Percentiles rank a stretch among this genome's conserved stretches.
These are phyloP conservation scores for Ambispora gerdemannii DNA, from an alignment of 192 early-diverging fungal genomes.

Conservation along the genomic window DNA sequence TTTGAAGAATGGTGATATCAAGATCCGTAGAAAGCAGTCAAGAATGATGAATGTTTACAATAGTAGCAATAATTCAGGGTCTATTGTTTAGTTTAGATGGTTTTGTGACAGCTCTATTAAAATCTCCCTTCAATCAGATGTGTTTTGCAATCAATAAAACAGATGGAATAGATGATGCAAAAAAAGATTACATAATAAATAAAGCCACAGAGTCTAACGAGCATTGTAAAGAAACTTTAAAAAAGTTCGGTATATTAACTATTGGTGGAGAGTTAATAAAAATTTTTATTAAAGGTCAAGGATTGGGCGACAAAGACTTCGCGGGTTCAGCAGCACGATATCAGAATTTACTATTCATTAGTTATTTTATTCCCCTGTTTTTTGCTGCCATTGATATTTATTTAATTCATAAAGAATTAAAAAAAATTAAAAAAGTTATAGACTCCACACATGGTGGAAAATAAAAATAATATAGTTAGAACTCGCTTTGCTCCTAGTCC, in stretches of 20 bases:
- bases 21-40: background rate
- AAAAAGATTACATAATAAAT: conserved; percentile 16
- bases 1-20: background rate
- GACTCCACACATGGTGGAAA: background rate
- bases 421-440: background rate
- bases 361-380: conserved; percentile 6
- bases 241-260: conserved; percentile 23
- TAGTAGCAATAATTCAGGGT: background rate
- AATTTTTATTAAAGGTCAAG: background rate
- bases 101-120: conserved; percentile 5
- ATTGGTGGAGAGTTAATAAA: background rate
- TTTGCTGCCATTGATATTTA: background rate
- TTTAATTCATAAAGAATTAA: background rate
- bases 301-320: no score
- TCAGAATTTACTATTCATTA: conserved; percentile 5
- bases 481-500: conserved; percentile 88
- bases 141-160: background rate
- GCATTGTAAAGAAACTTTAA: conserved; percentile 24
- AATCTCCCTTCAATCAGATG: conserved; percentile 26
- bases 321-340: background rate
- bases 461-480: conserved; percentile 15
- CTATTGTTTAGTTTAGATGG: conserved; percentile 9
- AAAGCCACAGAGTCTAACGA: conserved; percentile 9
- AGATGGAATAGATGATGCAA: background rate
- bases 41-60: background rate